phyloP scores from a whole-genome alignment of 345 rosid species.

The Toxicodendron radicans region DNA sequence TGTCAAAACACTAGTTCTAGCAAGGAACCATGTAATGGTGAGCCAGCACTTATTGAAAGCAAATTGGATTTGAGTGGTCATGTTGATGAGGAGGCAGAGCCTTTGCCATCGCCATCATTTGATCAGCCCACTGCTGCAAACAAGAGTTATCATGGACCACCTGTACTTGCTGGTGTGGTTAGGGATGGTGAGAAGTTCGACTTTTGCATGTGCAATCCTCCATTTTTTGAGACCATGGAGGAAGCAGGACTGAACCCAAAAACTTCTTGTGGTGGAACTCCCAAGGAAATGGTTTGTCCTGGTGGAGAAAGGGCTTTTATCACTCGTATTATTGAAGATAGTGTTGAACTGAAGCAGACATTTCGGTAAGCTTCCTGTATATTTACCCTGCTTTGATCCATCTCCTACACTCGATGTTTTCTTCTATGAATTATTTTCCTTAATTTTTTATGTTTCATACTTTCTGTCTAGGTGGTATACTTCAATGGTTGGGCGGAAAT shows the following conservation, averaged over 20 bases:
- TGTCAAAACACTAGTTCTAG: conserved; percentile 16
- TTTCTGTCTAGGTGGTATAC: conserved; percentile 70
- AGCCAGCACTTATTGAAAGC: conserved; percentile 26
- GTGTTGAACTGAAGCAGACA: conserved; percentile 55
- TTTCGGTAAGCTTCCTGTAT: conserved; percentile 45
- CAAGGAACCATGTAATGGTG: conserved; percentile 20
- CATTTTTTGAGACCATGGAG: conserved; percentile 78
- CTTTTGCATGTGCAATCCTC: conserved; percentile 98
- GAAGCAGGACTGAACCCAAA: conserved; percentile 89
- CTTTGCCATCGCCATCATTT: conserved; percentile 21
- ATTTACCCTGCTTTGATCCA: background rate
- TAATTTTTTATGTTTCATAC: conserved; percentile 10
- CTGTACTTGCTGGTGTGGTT: conserved; percentile 66
- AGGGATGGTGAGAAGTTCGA: conserved; percentile 73
- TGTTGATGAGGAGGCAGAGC: conserved; percentile 18
- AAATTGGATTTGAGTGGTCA: conserved; percentile 15
- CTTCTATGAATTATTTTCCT: background rate
- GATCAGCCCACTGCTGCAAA: conserved; percentile 22
- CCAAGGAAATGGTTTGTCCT: conserved; percentile 78
- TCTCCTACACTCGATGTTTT: background rate
- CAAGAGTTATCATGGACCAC: conserved; percentile 41
- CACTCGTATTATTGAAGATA: conserved; percentile 71
- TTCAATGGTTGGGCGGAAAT: conserved; percentile 90
- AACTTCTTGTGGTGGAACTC: conserved; percentile 92
- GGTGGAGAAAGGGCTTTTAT: conserved; percentile 93